Evolutionary conservation across 2,329 filamentous ascomycete species (phyloP), one percentile per base, ranked within the genome.

Genomic region (Fusarium euwallaceae): DNA sequence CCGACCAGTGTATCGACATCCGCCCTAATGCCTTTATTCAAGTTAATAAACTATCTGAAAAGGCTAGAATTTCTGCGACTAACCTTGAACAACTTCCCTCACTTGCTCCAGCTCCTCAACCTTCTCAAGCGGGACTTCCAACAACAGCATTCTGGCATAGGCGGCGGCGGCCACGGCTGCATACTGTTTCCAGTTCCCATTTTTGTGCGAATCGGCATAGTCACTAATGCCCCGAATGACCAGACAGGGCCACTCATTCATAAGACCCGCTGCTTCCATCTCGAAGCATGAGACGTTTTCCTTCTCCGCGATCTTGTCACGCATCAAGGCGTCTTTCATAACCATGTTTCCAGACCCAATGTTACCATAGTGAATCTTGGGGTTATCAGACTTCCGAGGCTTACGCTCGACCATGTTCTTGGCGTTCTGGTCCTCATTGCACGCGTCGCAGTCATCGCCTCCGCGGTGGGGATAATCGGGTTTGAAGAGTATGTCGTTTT

Each of bases 211-310:
- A 12, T 66, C 58, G 9, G 64, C 24, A 11, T 55, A 62, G 4
- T 66, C 20, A 6, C 58, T 53, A 9, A 66, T 66, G 1, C 64
- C 64, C 3, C 64, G 58, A 7, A 66, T 66, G 3, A 66, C 43
- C 2, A 66, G 24, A n/a, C 61, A 67, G 0, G 65, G 65, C 2
- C 64, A 67, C 2, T 51, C 10, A 1, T 59, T 37, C 14, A 27
- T 14, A 0, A 67, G 10, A 4, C 41, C n/a, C 6, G 41, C 41
- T 3, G n/a, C 41, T 0, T 43, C 41, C 41, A 43, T 43, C n/a
- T 3, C 64, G 34, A 14, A 61, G 29, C 4, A 53, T 4, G 7
- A 32, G 9, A 53, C 45, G 17, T 14, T 58, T 58, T 51, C 45
- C 14, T 51, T 51, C 24, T 51, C 45, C n/a, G 45, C 27, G 14